Evolutionary conservation across 2,329 filamentous ascomycete genomes (phyloP), one percentile per base, ranked within the genome.

Genomic region (Fusarium tjaetaba): DNA sequence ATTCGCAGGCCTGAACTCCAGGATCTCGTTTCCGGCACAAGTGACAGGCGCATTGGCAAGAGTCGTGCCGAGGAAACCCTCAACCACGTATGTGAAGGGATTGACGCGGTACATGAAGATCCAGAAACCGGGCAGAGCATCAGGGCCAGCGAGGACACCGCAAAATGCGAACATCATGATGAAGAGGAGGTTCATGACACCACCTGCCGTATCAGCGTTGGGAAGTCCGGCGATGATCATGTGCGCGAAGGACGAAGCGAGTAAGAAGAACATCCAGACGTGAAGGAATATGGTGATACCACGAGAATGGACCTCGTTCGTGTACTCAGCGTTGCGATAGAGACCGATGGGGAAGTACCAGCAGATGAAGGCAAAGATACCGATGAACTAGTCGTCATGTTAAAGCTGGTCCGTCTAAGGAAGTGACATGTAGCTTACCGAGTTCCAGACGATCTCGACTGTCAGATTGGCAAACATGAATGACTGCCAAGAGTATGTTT

Each of bases 21-120:
- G 2, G 1, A 68, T 49, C n/a, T 68, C 65, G 2, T 62, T 68
- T 4, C 36, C 36, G 4, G 65, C 56, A 2, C 65, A 68, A 11
- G 64, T 55, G 0, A 68, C 65, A 0, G 78, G 52, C 0, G 88
- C 88, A 67, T 91, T 89, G 5, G 90, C 90, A 13, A 96, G 82
- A 1, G 88, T 89, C 2, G 88, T 88, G 0, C 89, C 86, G 2
- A 94, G 81, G 80, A 95, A 88, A 3, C 89, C 91, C 42, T 88
- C 86, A 39, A 94, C 87, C 3, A 94, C 83, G 79, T 96, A 96
- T 0, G 92, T 93, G 78, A 95, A 91, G 0, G 93, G 93, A 1
- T 90, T 93, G 64, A 93, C 84, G 42, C 91, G 88, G 80, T 94
- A 94, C 88, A 94, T 91, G 84, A 93, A 93, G 72, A 90, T 89